Conservation (phyloP, 1,284 basidiomycete genomes). For the Tylopilus sp. region DNA sequence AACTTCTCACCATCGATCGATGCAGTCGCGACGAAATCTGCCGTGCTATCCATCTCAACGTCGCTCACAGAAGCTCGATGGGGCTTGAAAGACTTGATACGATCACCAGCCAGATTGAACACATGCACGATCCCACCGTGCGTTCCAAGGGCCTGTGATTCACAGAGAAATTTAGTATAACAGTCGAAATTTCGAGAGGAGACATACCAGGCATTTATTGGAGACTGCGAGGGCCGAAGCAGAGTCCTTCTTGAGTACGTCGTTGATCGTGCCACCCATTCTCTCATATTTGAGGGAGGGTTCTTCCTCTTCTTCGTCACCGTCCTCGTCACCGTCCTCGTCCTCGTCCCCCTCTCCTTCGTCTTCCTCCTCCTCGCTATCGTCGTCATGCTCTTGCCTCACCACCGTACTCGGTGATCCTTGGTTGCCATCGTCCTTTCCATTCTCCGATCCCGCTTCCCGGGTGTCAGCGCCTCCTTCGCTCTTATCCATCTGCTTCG, state of each 20-base stretch:
- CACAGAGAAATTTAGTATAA: slow-evolving; percentile 6
- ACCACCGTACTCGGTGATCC: not conserved
- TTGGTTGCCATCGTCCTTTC: slow-evolving; percentile 3
- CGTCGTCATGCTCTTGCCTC: slow-evolving; percentile 9
- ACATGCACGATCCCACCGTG: slow-evolving; percentile 90
- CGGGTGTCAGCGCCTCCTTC: slow-evolving; percentile 6
- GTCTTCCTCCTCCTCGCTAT: slow-evolving; percentile 27
- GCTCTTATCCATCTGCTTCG: not conserved
- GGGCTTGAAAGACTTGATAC: slow-evolving; percentile 86
- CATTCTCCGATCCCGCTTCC: slow-evolving; percentile 8
- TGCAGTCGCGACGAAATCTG: slow-evolving; percentile 88
- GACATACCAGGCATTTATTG: slow-evolving; percentile 65
- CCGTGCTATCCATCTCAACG: slow-evolving; percentile 78
- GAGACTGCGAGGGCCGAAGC: slow-evolving; percentile 80
- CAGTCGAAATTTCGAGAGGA: slow-evolving; percentile 3
- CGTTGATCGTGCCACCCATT: slow-evolving; percentile 68
- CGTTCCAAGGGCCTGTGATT: slow-evolving; percentile 74
- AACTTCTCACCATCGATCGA: slow-evolving; percentile 81
- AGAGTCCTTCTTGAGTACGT: slow-evolving; percentile 85
- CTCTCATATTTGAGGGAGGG: slow-evolving; percentile 87
- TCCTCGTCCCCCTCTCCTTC: slow-evolving; percentile 36
- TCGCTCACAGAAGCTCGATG: slow-evolving; percentile 90
- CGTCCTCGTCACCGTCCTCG: slow-evolving; percentile 49
- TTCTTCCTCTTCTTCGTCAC: slow-evolving; percentile 71
- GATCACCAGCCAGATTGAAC: slow-evolving; percentile 72